These are phyloP conservation scores for Chaetomium fimeti DNA, from an alignment of 495 filamentous ascomycete genomes.

Conservation along the genomic window DNA sequence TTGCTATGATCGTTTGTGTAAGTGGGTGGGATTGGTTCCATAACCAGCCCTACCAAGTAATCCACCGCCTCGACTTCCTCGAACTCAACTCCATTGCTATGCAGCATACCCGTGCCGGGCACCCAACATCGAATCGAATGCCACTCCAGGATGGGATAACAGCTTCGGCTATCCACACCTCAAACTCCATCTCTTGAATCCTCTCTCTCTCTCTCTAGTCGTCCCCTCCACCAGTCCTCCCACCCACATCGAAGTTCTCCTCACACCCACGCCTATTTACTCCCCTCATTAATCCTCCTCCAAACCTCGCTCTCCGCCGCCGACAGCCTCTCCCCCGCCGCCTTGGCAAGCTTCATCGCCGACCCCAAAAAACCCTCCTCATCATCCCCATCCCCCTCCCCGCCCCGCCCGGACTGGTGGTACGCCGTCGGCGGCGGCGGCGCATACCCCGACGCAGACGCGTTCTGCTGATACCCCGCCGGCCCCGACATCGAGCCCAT, in stretches of 20 bases:
- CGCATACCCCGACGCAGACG: not conserved
- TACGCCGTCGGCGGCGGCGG: not conserved
- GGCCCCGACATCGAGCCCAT: not conserved
- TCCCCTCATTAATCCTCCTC: slow-evolving; percentile 60
- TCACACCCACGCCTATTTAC: not conserved
- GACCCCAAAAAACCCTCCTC: slow-evolving; percentile 52
- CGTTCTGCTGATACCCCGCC: slow-evolving; percentile 7
- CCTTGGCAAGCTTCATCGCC: slow-evolving; percentile 61
- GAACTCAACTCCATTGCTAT: too few species aligned
- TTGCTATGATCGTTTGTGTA: too few species aligned
- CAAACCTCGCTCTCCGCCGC: slow-evolving; percentile 70
- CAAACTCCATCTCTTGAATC: too few species aligned
- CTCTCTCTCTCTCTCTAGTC: too few species aligned
- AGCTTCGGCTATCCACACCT: too few species aligned
- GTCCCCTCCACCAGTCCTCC: not conserved
- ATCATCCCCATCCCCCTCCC: slow-evolving; percentile 34
- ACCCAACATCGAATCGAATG: too few species aligned
- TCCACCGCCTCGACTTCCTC: too few species aligned
- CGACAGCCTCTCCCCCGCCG: slow-evolving; percentile 59
- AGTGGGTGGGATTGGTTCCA: too few species aligned
- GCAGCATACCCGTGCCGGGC: too few species aligned
- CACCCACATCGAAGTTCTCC: not conserved
- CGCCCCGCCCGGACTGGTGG: slow-evolving; percentile 9
- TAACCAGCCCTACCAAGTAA: too few species aligned
- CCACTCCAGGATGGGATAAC: too few species aligned